These are phyloP conservation scores for Serpula lacrymans DNA, from an alignment of 768 basidiomycete species.

Conservation along the genomic window DNA sequence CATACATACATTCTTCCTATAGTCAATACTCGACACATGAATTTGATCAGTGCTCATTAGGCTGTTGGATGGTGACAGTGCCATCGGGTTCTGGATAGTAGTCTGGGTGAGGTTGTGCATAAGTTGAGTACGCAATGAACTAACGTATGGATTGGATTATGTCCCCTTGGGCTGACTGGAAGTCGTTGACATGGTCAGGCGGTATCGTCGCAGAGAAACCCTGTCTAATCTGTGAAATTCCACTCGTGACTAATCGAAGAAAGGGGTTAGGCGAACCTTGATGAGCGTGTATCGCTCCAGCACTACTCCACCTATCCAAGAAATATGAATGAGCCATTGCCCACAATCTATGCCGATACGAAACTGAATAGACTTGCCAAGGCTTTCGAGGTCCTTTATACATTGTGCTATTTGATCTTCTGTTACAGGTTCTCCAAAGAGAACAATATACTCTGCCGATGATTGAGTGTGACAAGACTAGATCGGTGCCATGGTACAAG, in stretches of 20 bases:
- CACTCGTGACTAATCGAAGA: neutral
- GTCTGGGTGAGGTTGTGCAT: no score
- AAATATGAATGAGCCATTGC: constrained; percentile 8
- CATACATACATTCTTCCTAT: no score
- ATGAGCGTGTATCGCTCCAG: constrained; percentile 33
- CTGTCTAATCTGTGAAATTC: constrained; percentile 15
- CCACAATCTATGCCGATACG: neutral
- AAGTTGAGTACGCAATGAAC: no score
- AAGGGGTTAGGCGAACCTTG: constrained; percentile 29
- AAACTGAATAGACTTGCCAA: constrained; percentile 30
- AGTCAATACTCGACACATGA: no score
- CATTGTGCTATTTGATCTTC: constrained; percentile 40
- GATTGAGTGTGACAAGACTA: no score
- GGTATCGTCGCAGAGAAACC: constrained; percentile 44
- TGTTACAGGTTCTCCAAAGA: constrained; percentile 47
- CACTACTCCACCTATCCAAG: constrained; percentile 41
- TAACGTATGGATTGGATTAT: constrained; percentile 18
- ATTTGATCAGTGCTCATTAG: constrained; percentile 10
- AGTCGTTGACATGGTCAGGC: constrained; percentile 21
- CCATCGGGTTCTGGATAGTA: no score
- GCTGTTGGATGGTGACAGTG: neutral
- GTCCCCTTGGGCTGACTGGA: constrained; percentile 20
- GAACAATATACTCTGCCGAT: constrained; percentile 47
- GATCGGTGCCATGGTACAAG: no score
- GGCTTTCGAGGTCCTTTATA: constrained; percentile 31